phyloP scores from a whole-genome alignment of 345 rosid genomes.

The Turritis glabra region DNA sequence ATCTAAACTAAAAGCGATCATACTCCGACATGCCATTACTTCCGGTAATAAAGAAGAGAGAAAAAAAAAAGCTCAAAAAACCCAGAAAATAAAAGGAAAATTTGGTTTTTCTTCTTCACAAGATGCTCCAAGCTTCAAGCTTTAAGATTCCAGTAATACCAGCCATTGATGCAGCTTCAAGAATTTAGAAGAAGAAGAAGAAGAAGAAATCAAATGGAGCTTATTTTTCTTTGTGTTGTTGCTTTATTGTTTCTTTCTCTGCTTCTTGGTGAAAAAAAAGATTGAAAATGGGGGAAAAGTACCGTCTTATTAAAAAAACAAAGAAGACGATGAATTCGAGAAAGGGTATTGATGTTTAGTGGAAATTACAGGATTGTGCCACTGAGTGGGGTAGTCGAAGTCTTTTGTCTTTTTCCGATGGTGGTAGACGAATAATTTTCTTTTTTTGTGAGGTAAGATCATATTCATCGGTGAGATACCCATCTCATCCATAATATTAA shows the following conservation, averaged over 20 bases:
- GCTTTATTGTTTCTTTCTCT: constrained; percentile 28
- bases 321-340: constrained; percentile 38
- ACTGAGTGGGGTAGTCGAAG: constrained; percentile 47
- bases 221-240: background rate
- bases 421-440: constrained; percentile 28
- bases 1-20: constrained; percentile 76
- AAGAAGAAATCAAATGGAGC: constrained; percentile 19
- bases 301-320: constrained; percentile 34
- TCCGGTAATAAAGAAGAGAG: background rate
- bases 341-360: constrained; percentile 32
- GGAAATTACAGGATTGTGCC: constrained; percentile 40
- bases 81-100: background rate
- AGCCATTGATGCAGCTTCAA: constrained; percentile 46
- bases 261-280: constrained; percentile 9
- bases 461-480: too few species aligned
- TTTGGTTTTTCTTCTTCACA: constrained; percentile 18
- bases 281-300: constrained; percentile 21
- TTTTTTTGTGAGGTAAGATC: constrained; percentile 21
- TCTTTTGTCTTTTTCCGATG: constrained; percentile 44
- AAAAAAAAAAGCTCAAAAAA: background rate
- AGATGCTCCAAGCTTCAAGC: constrained; percentile 55
- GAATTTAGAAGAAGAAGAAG: background rate
- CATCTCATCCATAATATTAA: too few species aligned
- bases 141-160: constrained; percentile 49
- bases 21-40: constrained; percentile 65